Evolutionary conservation across 495 filamentous ascomycete species (phyloP), one percentile per base, ranked within the genome.

Genomic region (Chlorociboria aeruginascens): DNA sequence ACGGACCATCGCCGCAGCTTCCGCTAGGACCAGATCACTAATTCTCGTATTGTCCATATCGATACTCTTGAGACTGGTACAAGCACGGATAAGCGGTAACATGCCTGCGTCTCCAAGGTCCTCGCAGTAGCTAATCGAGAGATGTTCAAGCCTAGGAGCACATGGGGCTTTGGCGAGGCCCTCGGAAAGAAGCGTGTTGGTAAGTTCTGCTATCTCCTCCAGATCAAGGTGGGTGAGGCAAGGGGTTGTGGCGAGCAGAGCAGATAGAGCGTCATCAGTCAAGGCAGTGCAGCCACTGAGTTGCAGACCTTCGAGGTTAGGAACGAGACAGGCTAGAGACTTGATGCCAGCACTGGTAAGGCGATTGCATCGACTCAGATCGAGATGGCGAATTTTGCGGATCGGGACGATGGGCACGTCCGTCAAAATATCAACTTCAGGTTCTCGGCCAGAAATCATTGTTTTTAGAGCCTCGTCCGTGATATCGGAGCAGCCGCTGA

Each of bases 21-120:
- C 92, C 52, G 81, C 77, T 11, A 98, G 77, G n/a, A 83, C 78
- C 6, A 94, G 72, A 54, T 98, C 87, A 35, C 84, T 86, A 46
- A 95, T 74, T 40, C 85, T 80, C 2, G 92, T 98, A 62, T 97
- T 97, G 63, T 98, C 92, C 79, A 96, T 85, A 38, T 87, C 85
- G 10, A 94, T 71, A 40, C 70, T 84, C 35, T 67, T 65, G 11
- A 97, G 72, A 13, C 66, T 70, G 1, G 72, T 68, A 62, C 89
- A 95, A 40, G 68, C 70, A 56, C 86, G 84, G 53, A 98, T 69
- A 12, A 98, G 68, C 14, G 79, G 84, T 0, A 95, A 69, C 79
- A 96, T 85, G 39, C 93, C 92, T 0, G 66, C 64, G 61, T 98
- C 93, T 8, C 87, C 82, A 0, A 98, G 61, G 37, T 72, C 77